Evolutionary conservation across 169 alveolate species (phyloP), one percentile per base, ranked within the genome.

Genomic region (Miamiensis avidus): DNA sequence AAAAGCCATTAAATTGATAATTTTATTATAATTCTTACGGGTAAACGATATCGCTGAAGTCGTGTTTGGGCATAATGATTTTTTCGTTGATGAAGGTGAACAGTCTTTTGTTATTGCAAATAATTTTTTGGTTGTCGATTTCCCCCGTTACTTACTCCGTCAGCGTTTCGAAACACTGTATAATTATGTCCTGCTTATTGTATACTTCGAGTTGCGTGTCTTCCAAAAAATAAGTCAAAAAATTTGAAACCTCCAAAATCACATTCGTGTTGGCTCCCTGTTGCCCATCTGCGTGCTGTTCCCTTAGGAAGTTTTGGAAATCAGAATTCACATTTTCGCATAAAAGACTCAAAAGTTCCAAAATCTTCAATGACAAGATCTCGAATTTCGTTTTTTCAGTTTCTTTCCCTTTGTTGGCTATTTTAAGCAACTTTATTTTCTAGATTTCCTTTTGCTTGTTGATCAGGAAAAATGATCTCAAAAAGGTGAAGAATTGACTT

Each of bases 261-360:
- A 86, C 78, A 81, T 86, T 86, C 25, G 49, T 32, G 75, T 86
- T 86, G 1, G 89, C 72, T 74, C 49, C 74, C n/a, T 74, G 34
- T 6, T 69, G 69, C 65, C 75, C 83, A 65, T 86, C 78, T 0
- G 73, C 83, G 30, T 33, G n/a, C 32, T 86, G 75, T 29, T 32
- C 28, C 33, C 65, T 81, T 29, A 86, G 34, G 30, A 86, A 81
- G 30, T 32, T 49, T 74, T 86, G 33, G 76, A 86, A 86, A 1
- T 86, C 78, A 28, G 75, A 34, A 65, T 86, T 86, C 1, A 86
- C 90, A 81, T 86, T 86, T 82, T 86, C 90, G 65, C 90, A 86
- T 31, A 86, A 81, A 25, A 76, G 83, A 65, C 81, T 64, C 26
- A 86, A 32, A 1, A 86, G 77, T 33, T 77, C 34, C 0, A 86